Evolutionary conservation across 306 rosid species (phyloP).

Genomic region (Medicago lupulina): DNA sequence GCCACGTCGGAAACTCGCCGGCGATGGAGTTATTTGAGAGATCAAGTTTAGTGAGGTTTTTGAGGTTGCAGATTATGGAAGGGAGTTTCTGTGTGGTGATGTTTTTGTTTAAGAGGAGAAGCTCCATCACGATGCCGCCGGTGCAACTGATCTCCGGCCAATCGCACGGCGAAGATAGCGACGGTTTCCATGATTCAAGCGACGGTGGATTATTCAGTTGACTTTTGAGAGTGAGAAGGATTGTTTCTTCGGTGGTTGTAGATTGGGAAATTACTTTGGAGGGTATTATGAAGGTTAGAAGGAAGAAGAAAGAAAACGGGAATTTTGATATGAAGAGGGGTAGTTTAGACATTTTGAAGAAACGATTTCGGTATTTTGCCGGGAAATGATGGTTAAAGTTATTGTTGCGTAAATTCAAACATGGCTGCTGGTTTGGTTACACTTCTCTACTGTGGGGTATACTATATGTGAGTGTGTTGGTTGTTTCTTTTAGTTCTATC

Average conservation of each 20-base stretch:
- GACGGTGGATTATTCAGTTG: constrained; percentile 71
- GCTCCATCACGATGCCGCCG: constrained; percentile 47
- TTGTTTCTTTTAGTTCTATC: neutral
- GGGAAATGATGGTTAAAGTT: constrained; percentile 48
- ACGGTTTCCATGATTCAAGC: constrained; percentile 63
- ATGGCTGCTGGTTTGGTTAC: no score
- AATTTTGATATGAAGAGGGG: constrained; percentile 9
- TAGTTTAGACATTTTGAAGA: constrained; percentile 47
- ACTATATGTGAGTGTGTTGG: neutral
- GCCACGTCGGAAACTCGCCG: constrained; percentile 65
- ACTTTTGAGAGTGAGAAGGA: constrained; percentile 55
- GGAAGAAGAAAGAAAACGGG: constrained; percentile 34
- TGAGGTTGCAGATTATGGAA: constrained; percentile 60
- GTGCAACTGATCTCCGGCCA: constrained; percentile 72
- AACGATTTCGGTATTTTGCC: constrained; percentile 42
- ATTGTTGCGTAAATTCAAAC: constrained; percentile 47
- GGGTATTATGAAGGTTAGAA: constrained; percentile 45
- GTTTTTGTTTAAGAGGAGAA: constrained; percentile 47
- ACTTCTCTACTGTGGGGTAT: no score
- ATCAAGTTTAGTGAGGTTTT: constrained; percentile 53
- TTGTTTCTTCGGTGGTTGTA: constrained; percentile 43
- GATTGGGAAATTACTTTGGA: constrained; percentile 55
- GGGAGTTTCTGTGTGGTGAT: constrained; percentile 53
- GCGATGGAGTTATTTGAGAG: constrained; percentile 65
- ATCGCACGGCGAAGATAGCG: constrained; percentile 67